These are phyloP conservation scores for Globisporangium iwayamae DNA, from an alignment of 352 stramenopile genomes.

Conservation along the genomic window DNA sequence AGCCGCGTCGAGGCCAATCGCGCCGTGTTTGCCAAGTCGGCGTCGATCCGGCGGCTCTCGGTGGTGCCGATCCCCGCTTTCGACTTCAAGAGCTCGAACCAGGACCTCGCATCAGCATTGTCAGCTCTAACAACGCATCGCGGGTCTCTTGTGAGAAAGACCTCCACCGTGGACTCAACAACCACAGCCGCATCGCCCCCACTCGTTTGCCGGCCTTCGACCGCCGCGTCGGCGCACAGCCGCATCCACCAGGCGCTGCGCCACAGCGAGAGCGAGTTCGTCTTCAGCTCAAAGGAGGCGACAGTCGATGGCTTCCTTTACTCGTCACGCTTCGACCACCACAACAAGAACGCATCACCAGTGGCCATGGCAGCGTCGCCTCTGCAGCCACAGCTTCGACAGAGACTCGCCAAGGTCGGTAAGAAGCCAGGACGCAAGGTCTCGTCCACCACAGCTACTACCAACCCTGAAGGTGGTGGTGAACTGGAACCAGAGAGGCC, in stretches of 20 bases:
- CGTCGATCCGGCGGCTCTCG: constrained; percentile 29
- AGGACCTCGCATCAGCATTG: not conserved
- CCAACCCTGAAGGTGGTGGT: too few relatives aligned
- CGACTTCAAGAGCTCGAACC: constrained; percentile 8
- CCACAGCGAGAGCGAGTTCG: constrained; percentile 51
- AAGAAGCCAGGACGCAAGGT: not conserved
- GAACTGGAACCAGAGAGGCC: not conserved
- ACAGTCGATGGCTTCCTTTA: constrained; percentile 51
- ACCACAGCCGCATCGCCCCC: not conserved
- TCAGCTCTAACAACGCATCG: not conserved
- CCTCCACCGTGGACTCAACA: not conserved
- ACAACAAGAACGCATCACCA: constrained; percentile 11
- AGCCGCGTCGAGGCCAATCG: constrained; percentile 26
- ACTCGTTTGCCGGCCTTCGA: constrained; percentile 29
- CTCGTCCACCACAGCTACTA: not conserved
- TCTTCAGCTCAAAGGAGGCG: constrained; percentile 42
- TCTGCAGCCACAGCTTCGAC: constrained; percentile 6
- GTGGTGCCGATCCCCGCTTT: constrained; percentile 4
- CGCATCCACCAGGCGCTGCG: constrained; percentile 56
- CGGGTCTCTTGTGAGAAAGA: not conserved
- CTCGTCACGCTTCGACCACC: constrained; percentile 45
- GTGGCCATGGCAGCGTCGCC: constrained; percentile 11
- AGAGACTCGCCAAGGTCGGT: constrained; percentile 17
- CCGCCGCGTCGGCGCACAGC: constrained; percentile 45
- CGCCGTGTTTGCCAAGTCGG: constrained; percentile 36